Conservation (phyloP, 345 rosid genomes). For the Citrus glauca region DNA sequence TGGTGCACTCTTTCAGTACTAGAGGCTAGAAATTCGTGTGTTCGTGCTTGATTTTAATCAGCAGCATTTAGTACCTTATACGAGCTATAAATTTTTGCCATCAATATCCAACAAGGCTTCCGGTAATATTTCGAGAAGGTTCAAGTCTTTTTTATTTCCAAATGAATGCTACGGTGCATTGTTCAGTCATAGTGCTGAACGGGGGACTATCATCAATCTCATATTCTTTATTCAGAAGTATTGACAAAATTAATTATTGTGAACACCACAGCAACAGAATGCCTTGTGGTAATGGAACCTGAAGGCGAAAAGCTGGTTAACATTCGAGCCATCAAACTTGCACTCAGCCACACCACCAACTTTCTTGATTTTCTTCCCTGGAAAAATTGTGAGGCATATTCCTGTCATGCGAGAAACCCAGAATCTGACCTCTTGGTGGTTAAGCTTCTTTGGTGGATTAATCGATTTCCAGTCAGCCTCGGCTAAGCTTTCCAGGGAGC, state of each 20-base stretch:
- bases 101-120: too few relatives aligned
- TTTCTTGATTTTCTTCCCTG: constrained; percentile 20
- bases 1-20: too few relatives aligned
- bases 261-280: constrained; percentile 48
- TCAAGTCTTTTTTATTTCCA: too few relatives aligned
- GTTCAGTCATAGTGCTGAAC: background rate
- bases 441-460: constrained; percentile 30
- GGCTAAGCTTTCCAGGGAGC: constrained; percentile 30
- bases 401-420: constrained; percentile 40
- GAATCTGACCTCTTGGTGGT: constrained; percentile 38
- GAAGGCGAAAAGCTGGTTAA: constrained; percentile 43
- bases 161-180: too few relatives aligned
- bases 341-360: constrained; percentile 36
- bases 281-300: constrained; percentile 50
- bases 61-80: too few relatives aligned
- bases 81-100: too few relatives aligned
- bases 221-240: background rate
- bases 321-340: constrained; percentile 50
- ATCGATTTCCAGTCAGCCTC: constrained; percentile 50
- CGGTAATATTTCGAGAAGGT: too few relatives aligned
- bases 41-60: too few relatives aligned
- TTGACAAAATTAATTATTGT: constrained; percentile 20
- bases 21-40: too few relatives aligned
- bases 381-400: constrained; percentile 44
- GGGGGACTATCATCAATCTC: background rate